These are phyloP conservation scores for Aspergillus tubingensis DNA, from an alignment of 2,329 filamentous ascomycete genomes.

Conservation along the genomic window DNA sequence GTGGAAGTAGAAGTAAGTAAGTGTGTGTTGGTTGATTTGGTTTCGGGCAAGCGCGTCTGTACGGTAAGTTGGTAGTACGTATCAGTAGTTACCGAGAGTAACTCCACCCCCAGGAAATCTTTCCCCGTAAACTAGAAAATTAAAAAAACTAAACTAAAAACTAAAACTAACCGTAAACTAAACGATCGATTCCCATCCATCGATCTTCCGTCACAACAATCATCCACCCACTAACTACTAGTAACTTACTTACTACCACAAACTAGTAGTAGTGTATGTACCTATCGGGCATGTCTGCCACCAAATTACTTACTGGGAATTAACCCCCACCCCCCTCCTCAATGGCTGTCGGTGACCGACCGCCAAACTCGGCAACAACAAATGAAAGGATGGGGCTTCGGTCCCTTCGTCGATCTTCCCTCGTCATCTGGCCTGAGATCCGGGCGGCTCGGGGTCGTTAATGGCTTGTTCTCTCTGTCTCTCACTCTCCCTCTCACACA, in stretches of 20 bases:
- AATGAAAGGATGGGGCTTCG: not conserved
- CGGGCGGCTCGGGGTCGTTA: not conserved
- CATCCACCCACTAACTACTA: not conserved
- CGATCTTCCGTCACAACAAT: not conserved
- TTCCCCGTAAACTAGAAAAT: no score
- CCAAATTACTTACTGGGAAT: no score
- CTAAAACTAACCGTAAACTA: no score
- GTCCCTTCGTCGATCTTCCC: not conserved
- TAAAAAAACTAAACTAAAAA: no score
- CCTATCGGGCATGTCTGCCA: no score
- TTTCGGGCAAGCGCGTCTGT: not conserved
- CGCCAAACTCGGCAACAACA: conserved; percentile 8
- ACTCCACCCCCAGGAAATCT: not conserved
- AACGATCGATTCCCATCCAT: not conserved
- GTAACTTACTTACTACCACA: no score
- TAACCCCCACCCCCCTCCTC: no score
- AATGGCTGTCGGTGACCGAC: conserved; percentile 12
- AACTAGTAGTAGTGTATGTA: no score
- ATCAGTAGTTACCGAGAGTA: not conserved
- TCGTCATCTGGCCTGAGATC: conserved; percentile 10
- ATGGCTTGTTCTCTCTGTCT: not conserved
- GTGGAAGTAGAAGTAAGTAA: no score
- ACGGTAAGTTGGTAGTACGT: not conserved
- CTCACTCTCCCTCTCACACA: not conserved
- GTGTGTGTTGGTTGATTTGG: no score